Conservation (phyloP, 2,329 filamentous ascomycete genomes). For the Parafenestella ontariensis region DNA sequence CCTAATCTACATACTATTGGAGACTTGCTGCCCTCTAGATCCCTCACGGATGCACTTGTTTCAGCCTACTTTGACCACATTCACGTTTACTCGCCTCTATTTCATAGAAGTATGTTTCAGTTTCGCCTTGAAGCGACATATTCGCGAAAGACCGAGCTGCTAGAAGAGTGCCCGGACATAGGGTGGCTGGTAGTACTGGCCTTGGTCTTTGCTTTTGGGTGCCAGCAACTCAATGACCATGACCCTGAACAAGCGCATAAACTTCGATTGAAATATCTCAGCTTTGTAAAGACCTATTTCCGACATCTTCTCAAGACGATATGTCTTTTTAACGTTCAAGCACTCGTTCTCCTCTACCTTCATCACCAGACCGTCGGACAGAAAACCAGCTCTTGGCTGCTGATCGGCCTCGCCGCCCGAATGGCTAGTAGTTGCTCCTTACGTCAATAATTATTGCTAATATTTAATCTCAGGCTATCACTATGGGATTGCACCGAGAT, state of each 20-base stretch:
- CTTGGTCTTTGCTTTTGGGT: constrained; percentile 53
- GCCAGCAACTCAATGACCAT: constrained; percentile 47
- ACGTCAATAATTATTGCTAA: not conserved
- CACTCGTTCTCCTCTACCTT: constrained; percentile 51
- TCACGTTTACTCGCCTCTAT: constrained; percentile 49
- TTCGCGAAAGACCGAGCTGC: constrained; percentile 26
- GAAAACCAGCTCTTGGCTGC: constrained; percentile 51
- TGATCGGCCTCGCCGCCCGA: constrained; percentile 51
- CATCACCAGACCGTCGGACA: constrained; percentile 54
- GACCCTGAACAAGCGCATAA: constrained; percentile 26
- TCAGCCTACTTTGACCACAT: constrained; percentile 51
- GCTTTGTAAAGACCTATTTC: constrained; percentile 43
- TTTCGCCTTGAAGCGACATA: constrained; percentile 49
- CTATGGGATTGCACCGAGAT: constrained; percentile 55
- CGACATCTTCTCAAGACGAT: constrained; percentile 49
- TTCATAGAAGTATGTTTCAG: constrained; percentile 52
- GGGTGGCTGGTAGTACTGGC: constrained; percentile 54
- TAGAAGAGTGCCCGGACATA: constrained; percentile 45
- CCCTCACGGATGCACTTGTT: constrained; percentile 49
- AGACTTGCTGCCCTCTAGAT: constrained; percentile 43
- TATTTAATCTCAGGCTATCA: constrained; percentile 43
- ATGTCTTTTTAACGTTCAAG: constrained; percentile 53
- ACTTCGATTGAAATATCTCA: constrained; percentile 32
- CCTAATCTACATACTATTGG: constrained; percentile 18
- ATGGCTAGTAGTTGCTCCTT: constrained; percentile 35